Evolutionary conservation across 2,329 filamentous ascomycete species (phyloP).

Genomic region (Phyllosticta citribraziliensis): DNA sequence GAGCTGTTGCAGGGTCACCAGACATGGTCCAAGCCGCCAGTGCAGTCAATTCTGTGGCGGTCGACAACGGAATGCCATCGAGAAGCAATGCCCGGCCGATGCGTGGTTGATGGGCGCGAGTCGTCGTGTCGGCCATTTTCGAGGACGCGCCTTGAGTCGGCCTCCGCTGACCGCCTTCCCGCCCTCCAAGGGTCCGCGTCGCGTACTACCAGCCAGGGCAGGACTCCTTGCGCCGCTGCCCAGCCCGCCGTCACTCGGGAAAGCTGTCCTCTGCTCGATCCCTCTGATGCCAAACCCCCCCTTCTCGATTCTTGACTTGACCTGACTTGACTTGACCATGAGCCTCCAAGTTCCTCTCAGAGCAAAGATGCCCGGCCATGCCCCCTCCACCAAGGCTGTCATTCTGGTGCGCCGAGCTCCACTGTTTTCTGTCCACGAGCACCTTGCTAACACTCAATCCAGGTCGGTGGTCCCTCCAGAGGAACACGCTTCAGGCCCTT

Average conservation of each 20-base stretch:
- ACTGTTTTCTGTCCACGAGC: neutral
- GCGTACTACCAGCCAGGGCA: conserved; percentile 1
- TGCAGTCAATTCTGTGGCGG: neutral
- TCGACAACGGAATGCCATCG: neutral
- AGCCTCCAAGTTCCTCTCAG: conserved; percentile 11
- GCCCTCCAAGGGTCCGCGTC: neutral
- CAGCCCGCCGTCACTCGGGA: neutral
- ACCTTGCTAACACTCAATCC: conserved; percentile 18
- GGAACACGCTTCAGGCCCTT: conserved; percentile 92
- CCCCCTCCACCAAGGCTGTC: conserved; percentile 71
- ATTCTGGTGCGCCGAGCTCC: conserved; percentile 60
- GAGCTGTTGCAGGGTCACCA: neutral
- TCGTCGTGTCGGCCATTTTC: no score
- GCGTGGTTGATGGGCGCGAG: neutral
- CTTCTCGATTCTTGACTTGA: neutral
- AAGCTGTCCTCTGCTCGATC: conserved; percentile 10
- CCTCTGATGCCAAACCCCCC: neutral
- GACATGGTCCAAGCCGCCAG: neutral
- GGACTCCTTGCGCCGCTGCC: conserved; percentile 10
- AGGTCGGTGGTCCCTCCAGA: conserved; percentile 93
- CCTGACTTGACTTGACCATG: neutral
- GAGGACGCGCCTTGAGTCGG: no score
- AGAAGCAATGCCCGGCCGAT: neutral
- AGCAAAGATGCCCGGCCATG: conserved; percentile 14
- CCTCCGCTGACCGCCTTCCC: neutral